Conservation (phyloP, 129 eudicot genomes). For the Rutidosis leptorrhynchoides region DNA sequence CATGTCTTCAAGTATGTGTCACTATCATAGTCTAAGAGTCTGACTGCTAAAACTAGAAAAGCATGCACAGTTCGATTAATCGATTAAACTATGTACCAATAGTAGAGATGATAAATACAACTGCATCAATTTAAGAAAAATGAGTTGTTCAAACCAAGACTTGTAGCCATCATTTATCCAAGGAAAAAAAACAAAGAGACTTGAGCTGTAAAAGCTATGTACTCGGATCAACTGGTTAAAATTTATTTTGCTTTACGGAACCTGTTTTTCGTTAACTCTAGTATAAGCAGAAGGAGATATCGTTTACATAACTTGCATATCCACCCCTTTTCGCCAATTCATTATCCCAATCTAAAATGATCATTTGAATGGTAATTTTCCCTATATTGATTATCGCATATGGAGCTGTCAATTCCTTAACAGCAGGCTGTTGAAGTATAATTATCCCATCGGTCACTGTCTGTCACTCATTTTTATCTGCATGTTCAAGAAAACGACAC, state of each 20-base stretch:
- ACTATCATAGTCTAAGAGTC: neutral
- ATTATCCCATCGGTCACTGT: neutral
- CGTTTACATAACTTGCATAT: neutral
- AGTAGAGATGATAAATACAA: neutral
- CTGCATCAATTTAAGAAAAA: neutral
- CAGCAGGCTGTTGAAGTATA: neutral
- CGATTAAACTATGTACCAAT: too few species aligned
- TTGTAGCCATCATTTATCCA: neutral
- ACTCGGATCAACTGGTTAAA: slow-evolving; percentile 13
- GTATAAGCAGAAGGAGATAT: slow-evolving; percentile 13
- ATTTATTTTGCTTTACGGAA: slow-evolving; percentile 11
- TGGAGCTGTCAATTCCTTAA: neutral
- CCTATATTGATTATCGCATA: neutral
- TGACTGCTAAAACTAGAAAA: too few species aligned
- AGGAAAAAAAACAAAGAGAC: slow-evolving; percentile 9
- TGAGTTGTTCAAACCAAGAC: neutral
- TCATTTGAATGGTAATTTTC: slow-evolving; percentile 4
- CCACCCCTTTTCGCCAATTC: slow-evolving; percentile 7
- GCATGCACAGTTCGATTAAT: too few species aligned
- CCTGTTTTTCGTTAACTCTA: slow-evolving; percentile 9
- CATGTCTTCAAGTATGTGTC: slow-evolving; percentile 13
- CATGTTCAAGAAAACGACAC: slow-evolving; percentile 1
- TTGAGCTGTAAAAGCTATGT: neutral
- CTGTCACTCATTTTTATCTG: slow-evolving; percentile 10
- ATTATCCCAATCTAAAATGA: slow-evolving; percentile 1